These are phyloP conservation scores for Hermanozyma aechmeae DNA, from an alignment of 805 yeast species.

Conservation along the genomic window DNA sequence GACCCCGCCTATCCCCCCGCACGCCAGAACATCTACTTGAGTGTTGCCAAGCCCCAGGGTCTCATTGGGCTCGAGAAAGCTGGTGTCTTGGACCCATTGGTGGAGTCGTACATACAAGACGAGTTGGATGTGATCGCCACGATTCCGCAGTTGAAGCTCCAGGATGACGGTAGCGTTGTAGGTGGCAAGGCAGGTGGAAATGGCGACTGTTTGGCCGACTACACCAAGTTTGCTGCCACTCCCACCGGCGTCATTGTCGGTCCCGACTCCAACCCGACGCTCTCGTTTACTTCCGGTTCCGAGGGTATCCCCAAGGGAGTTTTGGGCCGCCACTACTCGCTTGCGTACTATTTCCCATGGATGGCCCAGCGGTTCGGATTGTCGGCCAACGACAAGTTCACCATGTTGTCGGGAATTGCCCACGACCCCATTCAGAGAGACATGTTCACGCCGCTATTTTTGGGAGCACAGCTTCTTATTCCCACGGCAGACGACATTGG, in stretches of 20 bases:
- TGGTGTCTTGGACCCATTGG: constrained; percentile 69
- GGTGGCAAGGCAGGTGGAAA: constrained; percentile 31
- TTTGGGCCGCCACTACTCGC: constrained; percentile 91
- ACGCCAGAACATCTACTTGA: constrained; percentile 85
- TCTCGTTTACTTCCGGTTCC: constrained; percentile 94
- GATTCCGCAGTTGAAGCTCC: constrained; percentile 69
- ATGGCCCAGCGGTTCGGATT: constrained; percentile 83
- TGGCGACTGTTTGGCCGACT: constrained; percentile 42
- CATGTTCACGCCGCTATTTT: constrained; percentile 93
- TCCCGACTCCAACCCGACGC: constrained; percentile 95
- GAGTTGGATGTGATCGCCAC: constrained; percentile 67
- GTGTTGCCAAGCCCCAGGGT: constrained; percentile 91
- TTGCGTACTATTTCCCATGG: constrained; percentile 98
- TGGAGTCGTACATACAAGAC: constrained; percentile 63
- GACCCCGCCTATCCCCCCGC: constrained; percentile 99
- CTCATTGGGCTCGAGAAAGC: constrained; percentile 86
- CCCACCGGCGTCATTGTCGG: constrained; percentile 90
- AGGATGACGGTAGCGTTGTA: constrained; percentile 60
- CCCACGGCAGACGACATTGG: constrained; percentile 98
- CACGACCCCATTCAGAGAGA: constrained; percentile 99
- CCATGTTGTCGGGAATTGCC: constrained; percentile 98
- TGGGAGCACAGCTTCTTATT: constrained; percentile 87
- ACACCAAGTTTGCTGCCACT: constrained; percentile 36
- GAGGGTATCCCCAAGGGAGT: constrained; percentile 99
- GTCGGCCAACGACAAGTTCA: constrained; percentile 74